Evolutionary conservation across 352 stramenopile genomes (phyloP).

Genomic region (Paralagenidium karlingii): DNA sequence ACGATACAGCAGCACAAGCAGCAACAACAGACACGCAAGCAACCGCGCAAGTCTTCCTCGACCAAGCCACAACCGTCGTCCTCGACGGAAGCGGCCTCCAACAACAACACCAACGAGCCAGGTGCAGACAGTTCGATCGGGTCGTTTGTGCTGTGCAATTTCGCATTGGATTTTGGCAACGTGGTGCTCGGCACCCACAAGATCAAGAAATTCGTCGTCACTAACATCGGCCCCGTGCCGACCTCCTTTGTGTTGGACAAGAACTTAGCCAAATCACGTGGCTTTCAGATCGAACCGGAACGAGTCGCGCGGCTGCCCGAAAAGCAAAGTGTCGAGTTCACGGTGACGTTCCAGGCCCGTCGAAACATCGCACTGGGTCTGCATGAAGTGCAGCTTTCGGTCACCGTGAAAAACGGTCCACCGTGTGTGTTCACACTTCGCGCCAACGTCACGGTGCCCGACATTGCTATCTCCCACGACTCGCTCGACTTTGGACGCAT

Average conservation of each 20-base stretch:
- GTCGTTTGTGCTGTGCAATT: slow-evolving; percentile 80
- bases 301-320: slow-evolving; percentile 88
- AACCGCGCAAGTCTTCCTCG: no score
- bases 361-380: slow-evolving; percentile 77
- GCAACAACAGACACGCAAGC: slow-evolving; percentile 6
- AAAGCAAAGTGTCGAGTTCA: slow-evolving; percentile 80
- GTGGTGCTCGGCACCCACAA: slow-evolving; percentile 86
- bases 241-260: slow-evolving; percentile 89
- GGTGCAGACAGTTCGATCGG: not conserved
- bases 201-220: slow-evolving; percentile 87
- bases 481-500: slow-evolving; percentile 86
- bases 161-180: slow-evolving; percentile 91
- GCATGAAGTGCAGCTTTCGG: slow-evolving; percentile 68
- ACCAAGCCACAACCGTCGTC: no score
- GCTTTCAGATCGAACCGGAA: slow-evolving; percentile 90
- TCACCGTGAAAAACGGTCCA: slow-evolving; percentile 86
- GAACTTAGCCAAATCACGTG: slow-evolving; percentile 67
- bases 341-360: slow-evolving; percentile 82
- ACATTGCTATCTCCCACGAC: slow-evolving; percentile 75
- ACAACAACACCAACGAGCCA: not conserved
- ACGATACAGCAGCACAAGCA: no score
- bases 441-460: slow-evolving; percentile 85
- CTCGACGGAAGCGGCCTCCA: no score
- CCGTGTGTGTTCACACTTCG: slow-evolving; percentile 74
- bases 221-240: slow-evolving; percentile 80